These are phyloP conservation scores for Herpetospermum pedunculosum DNA, from an alignment of 306 rosid species.

Conservation along the genomic window DNA sequence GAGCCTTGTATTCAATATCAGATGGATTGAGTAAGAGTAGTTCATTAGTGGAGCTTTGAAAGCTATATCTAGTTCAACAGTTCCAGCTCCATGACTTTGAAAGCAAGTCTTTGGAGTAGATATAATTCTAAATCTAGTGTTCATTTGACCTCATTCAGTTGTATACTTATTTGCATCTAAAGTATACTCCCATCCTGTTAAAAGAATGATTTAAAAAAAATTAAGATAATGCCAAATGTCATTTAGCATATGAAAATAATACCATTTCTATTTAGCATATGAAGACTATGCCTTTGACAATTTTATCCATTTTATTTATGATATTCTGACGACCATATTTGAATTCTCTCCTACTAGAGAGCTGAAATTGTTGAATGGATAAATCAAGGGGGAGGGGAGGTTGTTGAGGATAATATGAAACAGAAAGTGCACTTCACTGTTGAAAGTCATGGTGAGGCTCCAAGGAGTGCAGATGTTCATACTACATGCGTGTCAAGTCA, in stretches of 20 bases:
- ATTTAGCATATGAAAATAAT: not conserved
- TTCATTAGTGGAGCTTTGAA: not conserved
- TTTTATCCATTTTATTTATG: not conserved
- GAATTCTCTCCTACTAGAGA: conserved; percentile 32
- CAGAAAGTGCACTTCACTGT: conserved; percentile 46
- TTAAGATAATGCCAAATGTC: not conserved
- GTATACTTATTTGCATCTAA: not conserved
- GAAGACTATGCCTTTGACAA: not conserved
- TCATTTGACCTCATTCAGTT: not conserved
- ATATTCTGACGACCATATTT: not conserved
- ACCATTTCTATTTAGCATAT: not conserved
- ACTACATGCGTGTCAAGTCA: conserved; percentile 60
- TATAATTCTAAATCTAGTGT: not conserved
- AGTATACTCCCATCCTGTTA: not conserved
- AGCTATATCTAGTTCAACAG: not conserved
- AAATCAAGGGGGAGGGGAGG: conserved; percentile 70
- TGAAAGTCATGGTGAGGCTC: conserved; percentile 65
- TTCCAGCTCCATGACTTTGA: conserved; percentile 1
- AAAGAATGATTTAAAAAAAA: not conserved
- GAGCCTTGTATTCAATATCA: not conserved
- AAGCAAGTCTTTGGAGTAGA: not conserved
- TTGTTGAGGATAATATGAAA: conserved; percentile 33
- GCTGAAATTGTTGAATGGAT: conserved; percentile 81
- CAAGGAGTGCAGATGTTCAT: conserved; percentile 21
- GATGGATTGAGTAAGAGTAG: not conserved